These are phyloP conservation scores for Auricularia sp. DNA, from an alignment of 768 basidiomycete species.

Conservation along the genomic window DNA sequence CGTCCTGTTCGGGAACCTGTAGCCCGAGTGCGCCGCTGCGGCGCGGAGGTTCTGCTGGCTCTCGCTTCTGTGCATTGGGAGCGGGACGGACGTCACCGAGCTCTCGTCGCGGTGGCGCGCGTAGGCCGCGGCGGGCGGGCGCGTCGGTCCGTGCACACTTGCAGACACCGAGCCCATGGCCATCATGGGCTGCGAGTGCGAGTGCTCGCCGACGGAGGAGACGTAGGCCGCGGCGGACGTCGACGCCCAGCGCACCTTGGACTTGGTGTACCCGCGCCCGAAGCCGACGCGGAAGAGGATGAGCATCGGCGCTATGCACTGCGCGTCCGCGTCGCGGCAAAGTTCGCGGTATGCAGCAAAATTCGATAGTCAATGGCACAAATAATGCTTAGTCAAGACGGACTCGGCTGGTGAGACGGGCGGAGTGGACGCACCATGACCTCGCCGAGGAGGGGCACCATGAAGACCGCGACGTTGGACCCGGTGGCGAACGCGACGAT, in stretches of 20 bases:
- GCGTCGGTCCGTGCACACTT: too few species aligned
- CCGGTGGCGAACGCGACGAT: neutral
- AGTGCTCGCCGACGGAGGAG: neutral
- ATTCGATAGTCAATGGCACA: too few species aligned
- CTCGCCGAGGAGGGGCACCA: neutral
- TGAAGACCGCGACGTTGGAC: neutral
- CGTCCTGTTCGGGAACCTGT: too few species aligned
- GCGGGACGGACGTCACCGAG: neutral
- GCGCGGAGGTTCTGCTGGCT: neutral
- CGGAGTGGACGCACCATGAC: neutral
- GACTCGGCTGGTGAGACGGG: neutral
- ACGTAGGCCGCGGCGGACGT: neutral
- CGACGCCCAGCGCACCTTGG: neutral
- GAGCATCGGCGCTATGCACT: conserved; percentile 1
- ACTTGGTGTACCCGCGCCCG: neutral
- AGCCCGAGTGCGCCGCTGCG: neutral
- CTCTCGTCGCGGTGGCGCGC: neutral
- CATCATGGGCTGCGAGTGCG: too few species aligned
- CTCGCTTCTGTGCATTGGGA: neutral
- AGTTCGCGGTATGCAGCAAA: too few species aligned
- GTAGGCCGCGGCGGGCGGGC: too few species aligned
- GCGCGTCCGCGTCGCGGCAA: too few species aligned
- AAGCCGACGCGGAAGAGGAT: neutral
- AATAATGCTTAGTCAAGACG: too few species aligned
- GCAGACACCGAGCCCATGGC: too few species aligned